Evolutionary conservation across 179 eudicot species (phyloP), one percentile per base, ranked within the genome.

Genomic region (Corrigiola litoralis): DNA sequence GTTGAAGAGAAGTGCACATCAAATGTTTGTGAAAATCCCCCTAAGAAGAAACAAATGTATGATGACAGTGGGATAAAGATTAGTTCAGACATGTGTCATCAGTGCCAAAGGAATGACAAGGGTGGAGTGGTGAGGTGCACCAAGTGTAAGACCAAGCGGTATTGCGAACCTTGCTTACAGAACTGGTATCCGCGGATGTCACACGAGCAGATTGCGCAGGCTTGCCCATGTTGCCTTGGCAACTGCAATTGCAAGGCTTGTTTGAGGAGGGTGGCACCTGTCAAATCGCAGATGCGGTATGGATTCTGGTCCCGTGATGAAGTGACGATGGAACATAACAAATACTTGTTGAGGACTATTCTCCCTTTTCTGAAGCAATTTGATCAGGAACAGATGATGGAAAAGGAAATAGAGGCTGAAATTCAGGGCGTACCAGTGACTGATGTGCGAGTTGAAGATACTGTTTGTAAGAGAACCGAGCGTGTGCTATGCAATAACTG

Each of bases 191-290:
- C 95, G 24, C 40, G 48, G 13, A 65, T 68, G 66, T 49, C 69
- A 8, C 77, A 83, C 58, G 78, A 78, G 55, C 84, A 65, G 66
- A 66, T 86, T 66, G 81, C 79, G 28, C 75, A 80, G 51, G 61
- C 69, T 31, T 88, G 95, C 60, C 95, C 91, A 4, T 71, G 65
- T 51, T 88, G 95, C 67, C 73, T 61, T 46, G 67, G 63, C 5
- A 83, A 80, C 55, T 85, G 95, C 72, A 88, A 88, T 37, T 88
- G 95, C 87, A 85, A 82, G 68, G 46, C 70, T 8, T 88, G 95
- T 77, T 73, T 88, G 73, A 73, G 78, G 8, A 46, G 80, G 78
- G 80, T 84, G 21, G 62, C 41, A 12, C 59, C 72, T 1, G 17
- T 38, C 28, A 57, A 63, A 40, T n/a, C n/a, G n/a, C n/a, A n/a